Evolutionary conservation across 2,329 filamentous ascomycete genomes (phyloP), one percentile per base, ranked within the genome.

Genomic region (Trichoderma lentiforme): DNA sequence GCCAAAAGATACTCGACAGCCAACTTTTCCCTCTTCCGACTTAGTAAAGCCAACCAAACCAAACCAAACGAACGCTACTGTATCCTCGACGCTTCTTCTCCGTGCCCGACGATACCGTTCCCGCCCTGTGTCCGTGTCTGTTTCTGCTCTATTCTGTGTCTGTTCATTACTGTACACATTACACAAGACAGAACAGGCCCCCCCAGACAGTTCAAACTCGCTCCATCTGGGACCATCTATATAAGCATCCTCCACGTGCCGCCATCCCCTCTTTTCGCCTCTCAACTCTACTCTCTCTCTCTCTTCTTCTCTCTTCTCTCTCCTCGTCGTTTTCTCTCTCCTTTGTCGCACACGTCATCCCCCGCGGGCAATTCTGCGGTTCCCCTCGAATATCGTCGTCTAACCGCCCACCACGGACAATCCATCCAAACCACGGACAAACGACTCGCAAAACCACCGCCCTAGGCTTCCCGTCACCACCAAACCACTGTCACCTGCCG

Each of bases 81-180:
- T 43, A 43, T 43, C 15, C 36, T 39, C 15, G 39, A 43, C 39
- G 18, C 39, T n/a, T 8, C 65, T 21, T 4, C 53, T 61, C 18
- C 28, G n/a, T 69, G 56, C 66, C 66, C 66, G 56, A 34, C 57
- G 32, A 69, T 61, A 69, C 66, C 66, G 66, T 69, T 43, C 36
- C 53, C 39, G 39, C 39, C 39, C 39, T n/a, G 39, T 43, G 39
- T 43, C 39, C 15, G 7, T 36, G 34, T 28, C 56, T 6, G 56
- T 28, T 30, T 58, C 56, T 64, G 43, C 32, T 18, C 39, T 43
- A 18, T 43, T 43, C 39, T 43, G 39, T 43, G 15, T 39, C 36
- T 39, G 36, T 39, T 39, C 36, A 39, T 39, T 39, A 39, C 36
- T 39, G 36, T 39, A 39, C 36, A 39, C 36, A 43, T 43, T 43